phyloP scores from a whole-genome alignment of 2,329 filamentous ascomycete species.

The Myriangium duriaei region DNA sequence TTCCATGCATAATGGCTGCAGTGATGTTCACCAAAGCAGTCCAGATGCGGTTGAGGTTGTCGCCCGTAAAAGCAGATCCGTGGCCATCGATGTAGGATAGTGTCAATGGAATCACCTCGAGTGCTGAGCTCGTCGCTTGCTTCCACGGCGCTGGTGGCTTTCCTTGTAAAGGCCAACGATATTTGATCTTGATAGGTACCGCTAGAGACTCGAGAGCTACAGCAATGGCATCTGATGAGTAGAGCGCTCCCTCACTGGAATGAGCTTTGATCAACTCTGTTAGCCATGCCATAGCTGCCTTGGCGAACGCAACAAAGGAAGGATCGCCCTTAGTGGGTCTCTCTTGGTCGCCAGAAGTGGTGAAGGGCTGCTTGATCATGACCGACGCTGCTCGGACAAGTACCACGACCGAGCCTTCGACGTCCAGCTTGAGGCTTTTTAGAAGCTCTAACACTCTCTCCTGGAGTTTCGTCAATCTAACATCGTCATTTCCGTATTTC shows the following conservation, averaged over 20 bases:
- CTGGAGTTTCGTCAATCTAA: conserved; percentile 62
- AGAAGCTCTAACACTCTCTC: conserved; percentile 55
- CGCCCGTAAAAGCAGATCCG: conserved; percentile 1
- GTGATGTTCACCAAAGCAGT: conserved; percentile 47
- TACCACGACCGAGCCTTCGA: conserved; percentile 51
- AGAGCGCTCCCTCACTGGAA: conserved; percentile 52
- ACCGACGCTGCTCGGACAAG: conserved; percentile 58
- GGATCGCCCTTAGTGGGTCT: conserved; percentile 37
- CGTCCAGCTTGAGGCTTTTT: conserved; percentile 53
- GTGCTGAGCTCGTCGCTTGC: conserved; percentile 57
- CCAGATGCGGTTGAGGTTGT: conserved; percentile 17
- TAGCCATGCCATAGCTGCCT: conserved; percentile 62
- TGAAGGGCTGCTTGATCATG: conserved; percentile 59
- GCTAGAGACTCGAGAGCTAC: conserved; percentile 54
- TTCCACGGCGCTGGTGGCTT: conserved; percentile 66
- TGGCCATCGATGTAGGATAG: conserved; percentile 23
- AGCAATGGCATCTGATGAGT: conserved; percentile 53
- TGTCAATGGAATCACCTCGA: conserved; percentile 43
- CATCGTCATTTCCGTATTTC: conserved; percentile 58
- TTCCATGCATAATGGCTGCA: conserved; percentile 57
- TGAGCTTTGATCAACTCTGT: conserved; percentile 48
- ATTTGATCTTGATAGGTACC: conserved; percentile 65
- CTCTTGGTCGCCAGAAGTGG: conserved; percentile 16
- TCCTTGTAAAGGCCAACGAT: conserved; percentile 59
- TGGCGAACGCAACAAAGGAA: conserved; percentile 83